phyloP scores from a whole-genome alignment of 1,284 basidiomycete species.

The Paramarasmius palmivorus region DNA sequence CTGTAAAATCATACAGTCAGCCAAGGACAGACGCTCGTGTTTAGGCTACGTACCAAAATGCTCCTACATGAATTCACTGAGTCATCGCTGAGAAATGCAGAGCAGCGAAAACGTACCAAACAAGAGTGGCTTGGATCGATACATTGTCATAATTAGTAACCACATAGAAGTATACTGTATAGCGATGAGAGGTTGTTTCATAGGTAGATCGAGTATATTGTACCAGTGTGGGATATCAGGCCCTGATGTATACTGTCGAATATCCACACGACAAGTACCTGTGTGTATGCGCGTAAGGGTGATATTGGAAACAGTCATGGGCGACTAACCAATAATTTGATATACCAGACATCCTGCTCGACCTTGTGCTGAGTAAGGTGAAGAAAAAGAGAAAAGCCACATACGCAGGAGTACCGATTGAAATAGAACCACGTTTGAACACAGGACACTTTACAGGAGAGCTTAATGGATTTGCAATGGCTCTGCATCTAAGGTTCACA shows the following conservation, averaged over 20 bases:
- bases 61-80: slow-evolving; percentile 35
- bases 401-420: slow-evolving; percentile 41
- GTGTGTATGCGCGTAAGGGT: slow-evolving; percentile 3
- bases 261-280: slow-evolving; percentile 45
- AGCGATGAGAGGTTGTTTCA: background rate
- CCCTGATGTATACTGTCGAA: slow-evolving; percentile 52
- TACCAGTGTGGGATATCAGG: slow-evolving; percentile 54
- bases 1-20: slow-evolving; percentile 21
- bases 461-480: background rate
- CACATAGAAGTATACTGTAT: slow-evolving; percentile 51
- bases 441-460: slow-evolving; percentile 40
- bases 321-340: slow-evolving; percentile 44
- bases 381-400: slow-evolving; percentile 6
- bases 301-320: background rate
- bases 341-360: slow-evolving; percentile 45
- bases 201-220: slow-evolving; percentile 9
- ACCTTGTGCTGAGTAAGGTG: background rate
- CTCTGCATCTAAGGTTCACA: background rate
- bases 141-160: slow-evolving; percentile 51
- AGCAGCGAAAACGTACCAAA: slow-evolving; percentile 38
- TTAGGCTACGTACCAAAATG: slow-evolving; percentile 36
- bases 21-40: background rate
- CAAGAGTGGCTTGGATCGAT: slow-evolving; percentile 34
- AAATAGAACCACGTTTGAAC: slow-evolving; percentile 60
- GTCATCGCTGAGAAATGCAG: background rate